A percentile compares a stretch with the other conserved stretches of the same genome.
Conservation (phyloP, 179 eudicot species). For the Pouteria campechiana region DNA sequence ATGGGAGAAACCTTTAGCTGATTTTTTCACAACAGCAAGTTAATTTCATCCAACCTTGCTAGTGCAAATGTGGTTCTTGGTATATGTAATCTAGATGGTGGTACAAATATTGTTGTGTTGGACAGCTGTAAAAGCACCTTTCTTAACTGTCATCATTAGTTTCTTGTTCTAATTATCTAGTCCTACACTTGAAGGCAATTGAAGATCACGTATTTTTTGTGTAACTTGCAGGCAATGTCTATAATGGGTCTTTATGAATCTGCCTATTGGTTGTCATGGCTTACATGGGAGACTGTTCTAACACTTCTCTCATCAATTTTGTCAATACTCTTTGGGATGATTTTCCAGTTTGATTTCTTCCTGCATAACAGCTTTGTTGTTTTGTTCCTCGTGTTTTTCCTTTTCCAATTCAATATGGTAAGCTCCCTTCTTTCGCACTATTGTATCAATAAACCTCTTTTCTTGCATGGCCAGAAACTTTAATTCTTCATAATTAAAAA, state of each 20-base stretch:
- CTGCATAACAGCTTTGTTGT: conserved; percentile 62
- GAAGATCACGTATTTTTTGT: not conserved
- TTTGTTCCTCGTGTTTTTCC: conserved; percentile 65
- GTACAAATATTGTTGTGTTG: too few species aligned
- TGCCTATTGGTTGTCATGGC: conserved; percentile 96
- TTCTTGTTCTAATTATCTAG: too few species aligned
- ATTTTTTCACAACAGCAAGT: too few species aligned
- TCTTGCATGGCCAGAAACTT: not conserved
- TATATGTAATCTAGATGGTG: too few species aligned
- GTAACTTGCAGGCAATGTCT: conserved; percentile 59
- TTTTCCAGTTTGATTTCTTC: conserved; percentile 91
- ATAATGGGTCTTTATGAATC: conserved; percentile 98
- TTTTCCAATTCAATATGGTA: conserved; percentile 91
- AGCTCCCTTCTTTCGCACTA: conserved; percentile 3
- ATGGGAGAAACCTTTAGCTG: too few species aligned
- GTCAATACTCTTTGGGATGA: conserved; percentile 86
- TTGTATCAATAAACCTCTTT: not conserved
- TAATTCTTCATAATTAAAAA: not conserved
- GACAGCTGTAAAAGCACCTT: too few species aligned
- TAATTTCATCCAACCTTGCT: too few species aligned
- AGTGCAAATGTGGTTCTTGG: too few species aligned
- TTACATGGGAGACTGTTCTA: conserved; percentile 72
- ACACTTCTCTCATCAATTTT: conserved; percentile 56
- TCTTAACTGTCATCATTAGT: too few species aligned
- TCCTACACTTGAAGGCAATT: too few species aligned